These are phyloP conservation scores for Herpotrichia juniperi DNA, from an alignment of 2,329 filamentous ascomycete species.

Conservation along the genomic window DNA sequence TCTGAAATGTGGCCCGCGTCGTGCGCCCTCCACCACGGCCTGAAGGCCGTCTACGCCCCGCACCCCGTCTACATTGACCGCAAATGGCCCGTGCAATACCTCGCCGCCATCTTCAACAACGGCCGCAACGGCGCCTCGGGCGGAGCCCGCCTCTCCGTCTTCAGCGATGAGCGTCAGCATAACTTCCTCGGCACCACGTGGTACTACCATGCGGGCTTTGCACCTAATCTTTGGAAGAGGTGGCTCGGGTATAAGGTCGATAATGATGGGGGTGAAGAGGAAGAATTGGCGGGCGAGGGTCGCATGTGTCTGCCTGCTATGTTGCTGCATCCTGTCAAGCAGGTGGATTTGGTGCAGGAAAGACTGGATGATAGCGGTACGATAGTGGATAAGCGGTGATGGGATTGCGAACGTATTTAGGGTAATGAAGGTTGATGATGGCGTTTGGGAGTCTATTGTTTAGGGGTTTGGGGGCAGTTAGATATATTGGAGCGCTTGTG, in stretches of 20 bases:
- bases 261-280: constrained; percentile 53
- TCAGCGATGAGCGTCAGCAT: constrained; percentile 58
- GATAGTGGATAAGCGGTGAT: background rate
- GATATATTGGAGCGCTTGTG: background rate
- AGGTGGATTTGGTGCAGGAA: constrained; percentile 56
- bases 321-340: constrained; percentile 58
- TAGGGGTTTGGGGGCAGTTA: too few relatives aligned
- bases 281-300: constrained; percentile 53
- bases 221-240: constrained; percentile 60
- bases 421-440: background rate
- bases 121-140: constrained; percentile 59
- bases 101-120: constrained; percentile 62
- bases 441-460: background rate
- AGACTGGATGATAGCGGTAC: constrained; percentile 22
- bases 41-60: constrained; percentile 74
- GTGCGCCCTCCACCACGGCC: constrained; percentile 74
- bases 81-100: constrained; percentile 60
- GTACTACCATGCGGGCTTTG: constrained; percentile 60
- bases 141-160: constrained; percentile 55
- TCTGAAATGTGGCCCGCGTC: constrained; percentile 79
- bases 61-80: constrained; percentile 64
- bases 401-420: too few relatives aligned
- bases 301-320: constrained; percentile 57
- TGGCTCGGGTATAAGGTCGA: constrained; percentile 63
- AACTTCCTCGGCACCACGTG: constrained; percentile 60